phyloP scores from a whole-genome alignment of 2,329 filamentous ascomycete species.

The Aspergillus fischeri region DNA sequence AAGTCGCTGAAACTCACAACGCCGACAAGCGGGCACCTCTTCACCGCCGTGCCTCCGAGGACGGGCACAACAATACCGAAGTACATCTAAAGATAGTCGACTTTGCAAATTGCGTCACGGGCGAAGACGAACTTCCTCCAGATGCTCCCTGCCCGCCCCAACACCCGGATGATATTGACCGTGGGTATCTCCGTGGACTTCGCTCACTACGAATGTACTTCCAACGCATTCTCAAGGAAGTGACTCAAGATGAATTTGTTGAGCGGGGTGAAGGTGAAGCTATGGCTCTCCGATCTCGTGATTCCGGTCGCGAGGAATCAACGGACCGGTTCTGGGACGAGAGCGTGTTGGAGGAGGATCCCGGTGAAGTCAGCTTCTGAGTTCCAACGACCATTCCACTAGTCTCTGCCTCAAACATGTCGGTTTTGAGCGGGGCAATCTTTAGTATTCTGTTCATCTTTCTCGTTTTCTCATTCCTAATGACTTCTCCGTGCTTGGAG shows the following conservation, averaged over 20 bases:
- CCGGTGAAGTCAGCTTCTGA: slow-evolving; percentile 42
- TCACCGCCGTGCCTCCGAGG: slow-evolving; percentile 30
- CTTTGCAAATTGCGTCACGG: slow-evolving; percentile 95
- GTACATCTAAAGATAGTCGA: slow-evolving; percentile 93
- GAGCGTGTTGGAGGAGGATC: slow-evolving; percentile 40
- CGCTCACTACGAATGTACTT: slow-evolving; percentile 78
- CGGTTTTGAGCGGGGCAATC: slow-evolving; percentile 2
- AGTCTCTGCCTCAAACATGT: neutral
- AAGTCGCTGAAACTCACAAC: slow-evolving; percentile 17
- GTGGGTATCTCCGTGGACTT: slow-evolving; percentile 83
- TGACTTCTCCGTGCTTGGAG: slow-evolving; percentile 11
- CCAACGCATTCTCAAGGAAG: slow-evolving; percentile 76
- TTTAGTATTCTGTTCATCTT: slow-evolving; percentile 3
- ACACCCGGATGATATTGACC: slow-evolving; percentile 75
- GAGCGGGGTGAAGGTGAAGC: slow-evolving; percentile 43
- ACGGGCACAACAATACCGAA: slow-evolving; percentile 36
- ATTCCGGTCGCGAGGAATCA: slow-evolving; percentile 25
- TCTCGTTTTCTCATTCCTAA: slow-evolving; percentile 4
- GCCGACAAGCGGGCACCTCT: slow-evolving; percentile 30
- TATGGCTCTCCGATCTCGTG: slow-evolving; percentile 33
- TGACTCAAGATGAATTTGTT: slow-evolving; percentile 47
- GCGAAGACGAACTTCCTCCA: slow-evolving; percentile 63
- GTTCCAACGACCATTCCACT: neutral
- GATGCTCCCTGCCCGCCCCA: slow-evolving; percentile 70
- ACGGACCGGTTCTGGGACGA: slow-evolving; percentile 39